Conservation (phyloP, 108 stramenopile species). For the Fragilaria crotonensis region DNA sequence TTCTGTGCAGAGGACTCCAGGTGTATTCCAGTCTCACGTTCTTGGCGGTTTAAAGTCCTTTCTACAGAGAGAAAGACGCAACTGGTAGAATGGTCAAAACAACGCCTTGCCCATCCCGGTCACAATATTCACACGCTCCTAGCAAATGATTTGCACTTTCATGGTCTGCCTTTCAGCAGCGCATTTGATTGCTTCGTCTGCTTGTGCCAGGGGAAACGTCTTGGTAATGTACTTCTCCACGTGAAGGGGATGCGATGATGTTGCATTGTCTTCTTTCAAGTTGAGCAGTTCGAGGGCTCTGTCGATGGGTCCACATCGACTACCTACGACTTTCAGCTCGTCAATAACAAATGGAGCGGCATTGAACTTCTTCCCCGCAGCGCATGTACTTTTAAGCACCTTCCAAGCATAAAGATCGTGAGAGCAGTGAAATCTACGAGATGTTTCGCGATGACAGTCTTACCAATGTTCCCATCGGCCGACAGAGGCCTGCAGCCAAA, state of each 20-base stretch:
- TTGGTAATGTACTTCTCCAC: slow-evolving; percentile 54
- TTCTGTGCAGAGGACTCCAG: no score
- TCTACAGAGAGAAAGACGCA: no score
- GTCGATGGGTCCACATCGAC: slow-evolving; percentile 64
- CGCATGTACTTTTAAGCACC: slow-evolving; percentile 65
- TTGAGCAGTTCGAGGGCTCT: slow-evolving; percentile 47
- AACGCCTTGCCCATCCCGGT: no score
- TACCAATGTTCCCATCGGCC: slow-evolving; percentile 62
- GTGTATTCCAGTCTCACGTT: no score
- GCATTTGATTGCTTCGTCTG: slow-evolving; percentile 48
- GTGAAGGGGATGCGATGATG: slow-evolving; percentile 20
- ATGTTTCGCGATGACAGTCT: not conserved
- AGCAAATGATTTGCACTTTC: slow-evolving; percentile 58
- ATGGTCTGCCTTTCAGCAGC: slow-evolving; percentile 57
- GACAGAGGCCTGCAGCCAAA: slow-evolving; percentile 47
- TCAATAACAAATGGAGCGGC: slow-evolving; percentile 75
- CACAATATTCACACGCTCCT: no score
- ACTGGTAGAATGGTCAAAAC: no score
- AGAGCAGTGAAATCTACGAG: not conserved
- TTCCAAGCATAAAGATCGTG: not conserved
- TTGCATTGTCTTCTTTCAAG: slow-evolving; percentile 6
- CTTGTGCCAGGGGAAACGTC: slow-evolving; percentile 52
- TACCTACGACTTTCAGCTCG: slow-evolving; percentile 60
- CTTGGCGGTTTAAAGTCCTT: no score
- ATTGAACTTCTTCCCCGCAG: slow-evolving; percentile 53